phyloP scores from a whole-genome alignment of 1,139 yeast species.

The Yamadazyma pseudoaaseri region DNA sequence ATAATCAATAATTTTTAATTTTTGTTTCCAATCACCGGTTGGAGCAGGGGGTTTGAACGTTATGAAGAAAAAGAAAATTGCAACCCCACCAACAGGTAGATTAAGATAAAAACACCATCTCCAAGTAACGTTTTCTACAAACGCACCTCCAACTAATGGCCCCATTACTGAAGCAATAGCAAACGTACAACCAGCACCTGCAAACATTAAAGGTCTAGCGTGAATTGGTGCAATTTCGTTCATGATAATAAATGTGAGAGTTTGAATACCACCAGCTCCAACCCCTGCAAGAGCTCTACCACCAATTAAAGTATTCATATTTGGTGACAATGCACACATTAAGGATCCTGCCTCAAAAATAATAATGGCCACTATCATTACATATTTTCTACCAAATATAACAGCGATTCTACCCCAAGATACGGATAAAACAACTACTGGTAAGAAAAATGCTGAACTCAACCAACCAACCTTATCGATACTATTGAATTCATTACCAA shows the following conservation, averaged over 20 bases:
- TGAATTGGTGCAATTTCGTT: constrained; percentile 29
- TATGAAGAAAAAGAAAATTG: constrained; percentile 22
- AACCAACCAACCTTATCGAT: constrained; percentile 63
- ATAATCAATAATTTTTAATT: constrained; percentile 45
- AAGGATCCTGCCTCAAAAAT: constrained; percentile 38
- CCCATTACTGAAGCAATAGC: constrained; percentile 52
- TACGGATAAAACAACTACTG: constrained; percentile 32
- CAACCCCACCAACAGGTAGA: constrained; percentile 37
- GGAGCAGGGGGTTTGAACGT: constrained; percentile 33
- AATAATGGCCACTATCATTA: constrained; percentile 31
- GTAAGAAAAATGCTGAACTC: constrained; percentile 53
- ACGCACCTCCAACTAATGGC: constrained; percentile 55
- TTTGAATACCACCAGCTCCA: constrained; percentile 33
- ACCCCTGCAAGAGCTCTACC: constrained; percentile 34
- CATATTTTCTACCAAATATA: constrained; percentile 43
- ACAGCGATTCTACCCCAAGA: constrained; percentile 42
- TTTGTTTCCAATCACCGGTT: constrained; percentile 21
- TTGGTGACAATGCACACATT: constrained; percentile 33
- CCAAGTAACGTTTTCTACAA: constrained; percentile 50
- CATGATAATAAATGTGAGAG: constrained; percentile 23
- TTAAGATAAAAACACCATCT: constrained; percentile 73
- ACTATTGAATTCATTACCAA: constrained; percentile 37
- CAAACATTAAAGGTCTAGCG: constrained; percentile 28
- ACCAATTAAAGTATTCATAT: constrained; percentile 35
- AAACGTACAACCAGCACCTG: constrained; percentile 38